Conservation (phyloP, 2,329 filamentous ascomycete species). For the Venturia asperata region DNA sequence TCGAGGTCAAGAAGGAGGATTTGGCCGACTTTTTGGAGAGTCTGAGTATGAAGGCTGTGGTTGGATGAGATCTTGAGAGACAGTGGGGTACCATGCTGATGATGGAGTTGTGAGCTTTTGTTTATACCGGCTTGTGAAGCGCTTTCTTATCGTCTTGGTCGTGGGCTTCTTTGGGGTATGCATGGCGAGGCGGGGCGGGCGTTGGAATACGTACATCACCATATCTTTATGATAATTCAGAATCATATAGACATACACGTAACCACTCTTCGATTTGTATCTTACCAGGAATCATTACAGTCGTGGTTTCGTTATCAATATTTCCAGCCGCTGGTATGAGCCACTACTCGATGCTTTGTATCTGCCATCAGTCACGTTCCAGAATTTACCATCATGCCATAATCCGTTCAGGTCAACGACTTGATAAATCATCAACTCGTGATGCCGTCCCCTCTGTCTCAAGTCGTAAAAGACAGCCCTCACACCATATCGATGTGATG, state of each 20-base stretch:
- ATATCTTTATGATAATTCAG: neutral
- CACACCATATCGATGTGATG: neutral
- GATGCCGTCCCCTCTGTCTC: neutral
- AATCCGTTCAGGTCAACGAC: neutral
- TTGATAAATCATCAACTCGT: neutral
- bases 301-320: too few species aligned
- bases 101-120: neutral
- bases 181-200: neutral
- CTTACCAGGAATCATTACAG: too few species aligned
- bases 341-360: too few species aligned
- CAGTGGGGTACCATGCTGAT: neutral
- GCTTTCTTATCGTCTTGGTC: neutral
- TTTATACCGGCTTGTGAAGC: neutral
- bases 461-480: neutral
- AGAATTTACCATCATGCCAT: too few species aligned
- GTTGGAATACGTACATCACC: neutral
- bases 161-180: neutral
- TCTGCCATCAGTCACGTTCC: too few species aligned
- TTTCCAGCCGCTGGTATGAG: too few species aligned
- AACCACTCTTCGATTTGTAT: too few species aligned
- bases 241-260: neutral
- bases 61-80: conserved; percentile 39
- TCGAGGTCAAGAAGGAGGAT: conserved; percentile 97
- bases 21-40: conserved; percentile 83
- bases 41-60: conserved; percentile 83